Percentiles rank a stretch among this genome's conserved stretches.
These are phyloP conservation scores for Pulveroboletus ravenelii DNA, from an alignment of 768 basidiomycete genomes.

Conservation along the genomic window DNA sequence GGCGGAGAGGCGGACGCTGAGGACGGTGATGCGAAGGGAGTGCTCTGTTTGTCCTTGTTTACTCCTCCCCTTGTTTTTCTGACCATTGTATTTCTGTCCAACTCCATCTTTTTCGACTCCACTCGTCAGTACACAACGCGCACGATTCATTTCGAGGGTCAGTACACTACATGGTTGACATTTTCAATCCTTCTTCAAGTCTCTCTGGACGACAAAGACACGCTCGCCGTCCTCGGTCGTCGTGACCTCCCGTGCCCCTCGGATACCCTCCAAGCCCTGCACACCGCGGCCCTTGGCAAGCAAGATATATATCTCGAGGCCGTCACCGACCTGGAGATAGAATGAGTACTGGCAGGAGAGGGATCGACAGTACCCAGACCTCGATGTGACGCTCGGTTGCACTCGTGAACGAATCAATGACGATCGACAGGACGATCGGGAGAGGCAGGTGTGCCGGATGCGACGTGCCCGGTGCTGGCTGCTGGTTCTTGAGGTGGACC, in stretches of 20 bases:
- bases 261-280: conserved; percentile 52
- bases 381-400: conserved; percentile 99
- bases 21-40: too few species aligned
- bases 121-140: too few species aligned
- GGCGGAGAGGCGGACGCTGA: conserved; percentile 10
- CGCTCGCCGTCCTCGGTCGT: conserved; percentile 62
- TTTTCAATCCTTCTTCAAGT: conserved; percentile 76
- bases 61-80: conserved; percentile 4
- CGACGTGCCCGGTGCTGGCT: conserved; percentile 60
- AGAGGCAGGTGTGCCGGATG: conserved; percentile 84
- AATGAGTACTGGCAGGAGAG: conserved; percentile 1
- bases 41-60: conserved; percentile 26
- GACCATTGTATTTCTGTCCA: conserved; percentile 7
- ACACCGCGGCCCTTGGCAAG: conserved; percentile 63
- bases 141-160: too few species aligned
- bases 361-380: conserved; percentile 42
- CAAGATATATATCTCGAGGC: conserved; percentile 87
- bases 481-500: conserved; percentile 99
- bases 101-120: too few species aligned
- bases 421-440: conserved; percentile 72
- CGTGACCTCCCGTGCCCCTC: conserved; percentile 61
- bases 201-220: conserved; percentile 68
- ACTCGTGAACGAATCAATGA: conserved; percentile 94
- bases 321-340: conserved; percentile 77
- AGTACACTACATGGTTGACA: too few species aligned